A percentile compares a stretch with the other conserved stretches of the same genome.
These are phyloP conservation scores for Botrytis deweyae DNA, from an alignment of 2,329 filamentous ascomycete genomes.

Conservation along the genomic window DNA sequence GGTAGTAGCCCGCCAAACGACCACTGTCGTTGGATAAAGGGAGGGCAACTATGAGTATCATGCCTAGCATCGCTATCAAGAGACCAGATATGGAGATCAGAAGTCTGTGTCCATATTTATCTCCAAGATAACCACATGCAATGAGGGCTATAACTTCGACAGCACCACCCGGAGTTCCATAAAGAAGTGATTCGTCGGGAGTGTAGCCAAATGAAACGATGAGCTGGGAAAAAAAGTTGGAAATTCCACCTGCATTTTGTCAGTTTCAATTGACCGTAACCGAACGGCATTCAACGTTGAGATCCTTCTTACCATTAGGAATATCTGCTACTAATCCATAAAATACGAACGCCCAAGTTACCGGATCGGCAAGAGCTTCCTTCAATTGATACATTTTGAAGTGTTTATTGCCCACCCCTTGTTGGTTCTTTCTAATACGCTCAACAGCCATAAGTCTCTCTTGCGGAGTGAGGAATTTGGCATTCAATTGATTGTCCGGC, in stretches of 20 bases:
- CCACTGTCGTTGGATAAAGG: slow-evolving; percentile 41
- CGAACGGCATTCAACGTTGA: neutral
- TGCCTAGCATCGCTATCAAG: slow-evolving; percentile 39
- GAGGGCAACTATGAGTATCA: slow-evolving; percentile 41
- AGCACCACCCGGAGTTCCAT: slow-evolving; percentile 36
- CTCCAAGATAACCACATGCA: slow-evolving; percentile 33
- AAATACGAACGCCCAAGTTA: slow-evolving; percentile 44
- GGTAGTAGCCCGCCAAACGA: slow-evolving; percentile 43
- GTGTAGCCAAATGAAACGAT: slow-evolving; percentile 49
- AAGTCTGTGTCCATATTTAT: slow-evolving; percentile 35
- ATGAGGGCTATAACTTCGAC: slow-evolving; percentile 36
- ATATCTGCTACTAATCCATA: slow-evolving; percentile 44
- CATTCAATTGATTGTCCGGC: slow-evolving; percentile 46
- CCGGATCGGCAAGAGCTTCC: slow-evolving; percentile 45
- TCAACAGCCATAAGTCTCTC: slow-evolving; percentile 48
- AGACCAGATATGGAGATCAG: slow-evolving; percentile 41
- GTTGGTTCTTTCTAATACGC: slow-evolving; percentile 56
- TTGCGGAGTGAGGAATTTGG: slow-evolving; percentile 45
- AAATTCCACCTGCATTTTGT: slow-evolving; percentile 48
- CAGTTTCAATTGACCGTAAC: neutral
- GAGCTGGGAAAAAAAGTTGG: slow-evolving; percentile 58
- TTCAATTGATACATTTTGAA: slow-evolving; percentile 54
- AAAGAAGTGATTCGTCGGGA: slow-evolving; percentile 36
- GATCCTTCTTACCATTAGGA: slow-evolving; percentile 33
- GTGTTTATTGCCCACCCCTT: slow-evolving; percentile 54